phyloP scores from a whole-genome alignment of 228 moss, liverwort and hornwort genomes.

The Sphagnum magellanicum region DNA sequence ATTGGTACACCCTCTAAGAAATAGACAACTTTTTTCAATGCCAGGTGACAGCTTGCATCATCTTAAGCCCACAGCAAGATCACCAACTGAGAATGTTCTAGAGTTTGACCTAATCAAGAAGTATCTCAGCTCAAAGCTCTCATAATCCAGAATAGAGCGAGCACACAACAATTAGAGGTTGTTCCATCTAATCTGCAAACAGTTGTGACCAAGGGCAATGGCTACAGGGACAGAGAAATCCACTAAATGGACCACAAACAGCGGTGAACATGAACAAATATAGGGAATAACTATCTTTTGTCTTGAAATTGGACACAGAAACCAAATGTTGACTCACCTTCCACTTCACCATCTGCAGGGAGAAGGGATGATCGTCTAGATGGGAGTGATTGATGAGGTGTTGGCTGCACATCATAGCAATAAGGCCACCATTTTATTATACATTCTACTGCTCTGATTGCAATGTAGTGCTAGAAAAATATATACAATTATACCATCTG shows the following conservation, averaged over 20 bases:
- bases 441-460: neutral
- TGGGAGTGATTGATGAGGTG: slow-evolving; percentile 45
- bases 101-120: neutral
- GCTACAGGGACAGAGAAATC: neutral
- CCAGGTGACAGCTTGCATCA: neutral
- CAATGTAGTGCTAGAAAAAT: slow-evolving; percentile 2
- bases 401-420: slow-evolving; percentile 33
- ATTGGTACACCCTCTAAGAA: neutral
- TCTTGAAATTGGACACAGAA: neutral
- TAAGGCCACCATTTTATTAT: neutral
- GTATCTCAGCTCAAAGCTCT: neutral
- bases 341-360: slow-evolving; percentile 55
- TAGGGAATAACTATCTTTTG: neutral
- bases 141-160: neutral
- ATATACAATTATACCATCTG: neutral
- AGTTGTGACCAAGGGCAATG: neutral
- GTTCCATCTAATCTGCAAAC: neutral
- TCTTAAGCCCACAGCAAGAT: neutral
- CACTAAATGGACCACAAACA: neutral
- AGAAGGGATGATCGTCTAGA: slow-evolving; percentile 56
- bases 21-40: neutral
- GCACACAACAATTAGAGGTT: neutral
- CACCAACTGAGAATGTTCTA: neutral
- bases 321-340: slow-evolving; percentile 20
- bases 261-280: neutral